Evolutionary conservation across 164 flowering plant genomes (phyloP), one percentile per base, ranked within the genome.

Genomic region (Annona squamosa): DNA sequence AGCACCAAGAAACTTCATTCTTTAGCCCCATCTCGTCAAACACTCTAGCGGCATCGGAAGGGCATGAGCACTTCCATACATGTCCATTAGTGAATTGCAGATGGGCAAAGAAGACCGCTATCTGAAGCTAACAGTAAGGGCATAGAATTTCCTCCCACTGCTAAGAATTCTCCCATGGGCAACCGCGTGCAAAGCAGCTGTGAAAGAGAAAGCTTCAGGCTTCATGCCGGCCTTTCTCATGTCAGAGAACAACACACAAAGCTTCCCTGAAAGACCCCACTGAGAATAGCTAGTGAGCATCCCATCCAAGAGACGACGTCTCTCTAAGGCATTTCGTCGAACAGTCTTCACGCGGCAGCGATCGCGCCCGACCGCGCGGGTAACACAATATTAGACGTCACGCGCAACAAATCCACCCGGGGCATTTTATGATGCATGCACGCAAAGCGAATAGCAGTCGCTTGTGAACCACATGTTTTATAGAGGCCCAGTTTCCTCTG

Each of bases 1-100:
- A 88, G 68, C 97, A 87, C 93, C 94, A 91, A 0, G 94, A 85
- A 0, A 88, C 85, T 56, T 85, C 88, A 77, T 88, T 91, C 72
- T 74, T 67, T 2, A 10, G 6, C 6, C 41, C 63, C 89, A 87
- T 89, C 46, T 81, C 86, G 43, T 79, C 72, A 78, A 90, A 90
- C 52, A 89, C 82, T 78, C 66, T 79, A 3, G 68, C 41, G 0
- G 94, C 92, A 56, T 80, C 45, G 37, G 17, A 62, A 42, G 89
- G 81, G 17, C 46, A 52, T 64, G 72, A 75, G 63, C 91, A 90
- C 78, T 91, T 19, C 89, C 94, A 77, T 90, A 91, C 88, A 91
- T 85, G 67, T 90, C 89, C 71, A 88, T 77, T 19, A 91, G 88
- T 3, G 93, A 84, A 76, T 90, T 89, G 46, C 80, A 74, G 7